Evolutionary conservation across 495 filamentous ascomycete genomes (phyloP).

Genomic region (Letharia columbiana): DNA sequence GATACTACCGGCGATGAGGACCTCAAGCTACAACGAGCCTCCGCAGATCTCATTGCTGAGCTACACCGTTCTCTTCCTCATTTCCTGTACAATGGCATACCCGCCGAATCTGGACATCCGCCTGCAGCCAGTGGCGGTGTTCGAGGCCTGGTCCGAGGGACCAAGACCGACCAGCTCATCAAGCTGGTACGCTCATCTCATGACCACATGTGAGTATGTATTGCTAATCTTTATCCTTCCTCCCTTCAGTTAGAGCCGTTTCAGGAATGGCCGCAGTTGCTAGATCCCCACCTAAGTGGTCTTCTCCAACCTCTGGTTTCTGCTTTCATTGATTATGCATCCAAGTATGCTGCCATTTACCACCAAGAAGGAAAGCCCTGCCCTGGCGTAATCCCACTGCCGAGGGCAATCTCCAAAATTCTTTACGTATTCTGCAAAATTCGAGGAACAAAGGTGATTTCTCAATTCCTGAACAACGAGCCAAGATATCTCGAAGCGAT

Average conservation of each 20-base stretch:
- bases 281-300: constrained; percentile 75
- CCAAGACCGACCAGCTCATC: constrained; percentile 18
- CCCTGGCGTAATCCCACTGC: constrained; percentile 42
- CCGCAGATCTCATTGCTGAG: constrained; percentile 57
- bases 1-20: constrained; percentile 54
- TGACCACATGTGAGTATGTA: not conserved
- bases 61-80: constrained; percentile 48
- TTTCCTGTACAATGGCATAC: constrained; percentile 41
- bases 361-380: constrained; percentile 31
- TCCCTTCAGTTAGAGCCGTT: constrained; percentile 67
- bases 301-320: constrained; percentile 65
- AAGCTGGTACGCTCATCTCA: constrained; percentile 14
- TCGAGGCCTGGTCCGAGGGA: constrained; percentile 19
- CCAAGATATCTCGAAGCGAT: constrained; percentile 72
- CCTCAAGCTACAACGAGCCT: constrained; percentile 62
- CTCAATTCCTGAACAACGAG: constrained; percentile 82
- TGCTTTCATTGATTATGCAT: constrained; percentile 63
- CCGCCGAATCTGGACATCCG: constrained; percentile 26
- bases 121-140: constrained; percentile 33
- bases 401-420: constrained; percentile 63
- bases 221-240: not conserved
- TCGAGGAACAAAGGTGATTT: constrained; percentile 84
- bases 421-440: constrained; percentile 93
- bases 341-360: constrained; percentile 30
- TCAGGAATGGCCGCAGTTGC: constrained; percentile 89